phyloP scores from a whole-genome alignment of 2,329 filamentous ascomycete genomes.

The Scytalidium sp. region DNA sequence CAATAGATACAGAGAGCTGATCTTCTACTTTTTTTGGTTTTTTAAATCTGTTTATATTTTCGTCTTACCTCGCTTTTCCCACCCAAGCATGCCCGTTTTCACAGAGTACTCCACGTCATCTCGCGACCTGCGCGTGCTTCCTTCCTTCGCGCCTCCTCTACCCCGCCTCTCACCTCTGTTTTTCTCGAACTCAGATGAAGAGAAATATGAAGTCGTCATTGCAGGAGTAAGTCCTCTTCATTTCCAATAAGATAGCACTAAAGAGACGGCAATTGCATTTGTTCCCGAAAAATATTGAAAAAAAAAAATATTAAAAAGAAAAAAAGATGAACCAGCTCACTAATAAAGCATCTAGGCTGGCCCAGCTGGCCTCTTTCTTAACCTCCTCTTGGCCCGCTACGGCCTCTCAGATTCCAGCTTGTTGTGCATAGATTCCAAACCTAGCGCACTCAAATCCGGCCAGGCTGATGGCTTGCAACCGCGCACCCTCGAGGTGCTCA shows the following conservation, averaged over 20 bases:
- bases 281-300: too few species aligned
- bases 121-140: constrained; percentile 36
- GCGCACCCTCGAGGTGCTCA: constrained; percentile 58
- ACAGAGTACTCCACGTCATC: constrained; percentile 30
- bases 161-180: constrained; percentile 29
- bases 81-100: constrained; percentile 34
- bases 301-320: too few species aligned
- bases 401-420: constrained; percentile 37
- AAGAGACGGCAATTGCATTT: not conserved
- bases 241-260: not conserved
- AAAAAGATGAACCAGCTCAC: not conserved
- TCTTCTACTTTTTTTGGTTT: not conserved
- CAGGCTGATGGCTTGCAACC: constrained; percentile 64
- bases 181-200: constrained; percentile 13
- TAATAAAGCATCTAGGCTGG: constrained; percentile 29
- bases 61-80: not conserved
- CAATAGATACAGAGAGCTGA: too few species aligned
- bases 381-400: constrained; percentile 38
- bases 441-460: constrained; percentile 39
- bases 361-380: constrained; percentile 39
- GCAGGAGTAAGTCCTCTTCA: constrained; percentile 29
- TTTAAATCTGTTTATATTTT: too few species aligned
- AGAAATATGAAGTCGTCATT: constrained; percentile 39
- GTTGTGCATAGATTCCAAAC: constrained; percentile 39
- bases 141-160: constrained; percentile 35